Evolutionary conservation across 352 stramenopile species (phyloP).

Genomic region (Globisporangium polare): DNA sequence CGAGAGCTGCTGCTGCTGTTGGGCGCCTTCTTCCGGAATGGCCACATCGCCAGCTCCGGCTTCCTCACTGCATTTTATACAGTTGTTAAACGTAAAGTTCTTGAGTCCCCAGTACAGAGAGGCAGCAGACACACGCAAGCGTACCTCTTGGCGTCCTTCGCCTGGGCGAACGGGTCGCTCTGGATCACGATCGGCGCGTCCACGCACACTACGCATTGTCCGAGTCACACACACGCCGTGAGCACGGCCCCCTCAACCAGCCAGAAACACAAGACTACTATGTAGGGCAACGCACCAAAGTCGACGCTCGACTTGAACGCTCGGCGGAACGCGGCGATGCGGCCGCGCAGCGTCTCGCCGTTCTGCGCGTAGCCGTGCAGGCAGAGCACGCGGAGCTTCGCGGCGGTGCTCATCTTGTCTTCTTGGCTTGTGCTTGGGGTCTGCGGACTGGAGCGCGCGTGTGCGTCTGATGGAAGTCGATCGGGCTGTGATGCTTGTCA

Average conservation of each 20-base stretch:
- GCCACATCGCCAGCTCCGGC: slow-evolving; percentile 10
- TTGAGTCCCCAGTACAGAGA: neutral
- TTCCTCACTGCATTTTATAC: neutral
- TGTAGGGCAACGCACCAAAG: slow-evolving; percentile 48
- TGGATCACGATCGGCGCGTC: slow-evolving; percentile 70
- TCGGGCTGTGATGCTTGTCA: slow-evolving; percentile 6
- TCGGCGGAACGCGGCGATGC: slow-evolving; percentile 67
- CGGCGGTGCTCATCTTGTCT: slow-evolving; percentile 21
- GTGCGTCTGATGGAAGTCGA: neutral
- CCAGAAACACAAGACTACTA: neutral
- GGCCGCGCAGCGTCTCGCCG: slow-evolving; percentile 60
- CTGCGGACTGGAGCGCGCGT: too few species aligned
- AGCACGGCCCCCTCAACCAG: neutral
- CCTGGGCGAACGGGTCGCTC: slow-evolving; percentile 53
- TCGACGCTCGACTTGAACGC: slow-evolving; percentile 77
- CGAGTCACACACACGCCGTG: neutral
- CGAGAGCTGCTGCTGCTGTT: slow-evolving; percentile 44
- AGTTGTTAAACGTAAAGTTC: neutral
- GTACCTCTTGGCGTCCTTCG: slow-evolving; percentile 45
- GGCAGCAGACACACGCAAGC: slow-evolving; percentile 3
- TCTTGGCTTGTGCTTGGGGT: neutral
- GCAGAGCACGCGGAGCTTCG: slow-evolving; percentile 76
- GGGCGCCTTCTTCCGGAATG: slow-evolving; percentile 25
- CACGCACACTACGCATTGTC: slow-evolving; percentile 51
- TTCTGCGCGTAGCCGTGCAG: slow-evolving; percentile 84